Base-by-base conservation (phyloP, 176 grass and related monocot genomes). In the Aechmea fasciata region DNA sequence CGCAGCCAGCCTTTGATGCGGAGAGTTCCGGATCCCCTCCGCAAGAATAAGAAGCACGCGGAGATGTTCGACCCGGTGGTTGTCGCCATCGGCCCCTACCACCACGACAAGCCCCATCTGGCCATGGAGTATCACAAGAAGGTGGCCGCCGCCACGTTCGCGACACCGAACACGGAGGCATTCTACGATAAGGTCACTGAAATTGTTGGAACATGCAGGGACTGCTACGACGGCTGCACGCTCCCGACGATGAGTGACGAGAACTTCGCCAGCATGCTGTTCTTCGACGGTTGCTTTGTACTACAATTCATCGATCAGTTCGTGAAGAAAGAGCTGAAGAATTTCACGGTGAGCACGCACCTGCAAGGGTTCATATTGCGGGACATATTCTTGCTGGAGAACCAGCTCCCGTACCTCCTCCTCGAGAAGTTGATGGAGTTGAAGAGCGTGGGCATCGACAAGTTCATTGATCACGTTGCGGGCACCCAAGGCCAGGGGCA, bases 321-420 rank as follows among this genome's bases (percentile, higher is more conserved):
- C 12, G 2, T 0, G 33, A 2, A 2, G 26, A 17, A 0, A 6
- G 3, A 0, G 11, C 0, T 50, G 0, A 4, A 1, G 0, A 4
- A 41, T 6, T 4, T 2, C 0, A 48, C 2, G 15, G 2, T 69
- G 9, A 0, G 0, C 2, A 10, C 3, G 15, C 18, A 9, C 10
- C 28, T 2, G n/a, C 0, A 5, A 0, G 0, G 0, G 2, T 19
- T 14, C 66, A 50, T 69, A 11, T 1, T 12, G 33, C 41, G 33
- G 65, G 65, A 68, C 28, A 17, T 68, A 2, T 10, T 68, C 33
- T 33, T 68, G 28, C 65, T 68, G 2, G 65, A 68, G 65, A 68
- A 68, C 29, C 65, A 68, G 65, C 24, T 68, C 65, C 65, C 65
- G 3, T 68, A 47, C 33, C 28, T 33, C 3, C 24, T 68, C 14